Evolutionary conservation across 1,139 yeast genomes (phyloP), one percentile per base, ranked within the genome.

Genomic region (Zygoascus meyerae): DNA sequence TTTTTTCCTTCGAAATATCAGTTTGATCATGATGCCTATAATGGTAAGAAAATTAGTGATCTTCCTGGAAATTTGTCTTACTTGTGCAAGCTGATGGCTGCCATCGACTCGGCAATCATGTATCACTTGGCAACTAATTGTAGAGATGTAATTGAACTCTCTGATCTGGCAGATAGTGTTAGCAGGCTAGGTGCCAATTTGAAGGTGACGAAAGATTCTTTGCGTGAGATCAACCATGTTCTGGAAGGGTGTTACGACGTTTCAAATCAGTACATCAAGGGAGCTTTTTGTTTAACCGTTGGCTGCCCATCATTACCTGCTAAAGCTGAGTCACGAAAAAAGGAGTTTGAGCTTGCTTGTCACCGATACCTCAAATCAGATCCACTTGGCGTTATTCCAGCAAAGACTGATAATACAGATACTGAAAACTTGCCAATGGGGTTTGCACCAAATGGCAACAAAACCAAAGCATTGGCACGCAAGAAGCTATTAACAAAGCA

Each of bases 171-270:
- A 21, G 28, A 48, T 12, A 44, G 60, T 3, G 59, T 58, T 9
- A 53, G 56, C 12, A 52, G 50, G 10, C 18, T 30, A n/a, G 51
- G 51, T 30, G 46, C 59, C 9, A 55, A 59, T 3, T 46, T 52
- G n/a, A 41, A 55, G 2, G 48, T 63, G 10, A 48, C 54, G 3
- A 37, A 55, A 17, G 44, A 45, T 11, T 58, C 57, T 40, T 39
- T 64, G 5, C 55, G 54, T 33, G 58, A 54, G 30, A 59, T 64
- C 33, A 49, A 53, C 10, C 52, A 53, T 5, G 48, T 64, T 31
- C 61, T 58, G 55, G 64, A 65, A 1, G 52, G 49, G 3, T 54
- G 61, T 3, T 61, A 61, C 41, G 38, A 18, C 11, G 34, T 55
- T 11, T 37, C 41, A 11, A 31, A 38, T 11, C 37, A 40, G 21